These are phyloP conservation scores for Acidomyces sp. DNA, from an alignment of 495 filamentous ascomycete species.

Conservation along the genomic window DNA sequence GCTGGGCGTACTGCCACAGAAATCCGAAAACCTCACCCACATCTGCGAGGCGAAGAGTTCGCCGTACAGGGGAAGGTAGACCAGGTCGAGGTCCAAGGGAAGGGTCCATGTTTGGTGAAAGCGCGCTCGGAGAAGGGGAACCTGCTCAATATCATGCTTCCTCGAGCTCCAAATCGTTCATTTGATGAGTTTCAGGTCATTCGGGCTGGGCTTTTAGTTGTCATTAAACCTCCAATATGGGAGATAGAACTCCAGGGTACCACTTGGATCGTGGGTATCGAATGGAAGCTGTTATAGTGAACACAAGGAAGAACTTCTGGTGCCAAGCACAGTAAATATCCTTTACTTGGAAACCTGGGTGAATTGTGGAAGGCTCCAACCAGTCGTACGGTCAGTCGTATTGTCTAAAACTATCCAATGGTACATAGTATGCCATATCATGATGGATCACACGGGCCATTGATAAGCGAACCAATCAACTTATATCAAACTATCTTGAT, in stretches of 20 bases:
- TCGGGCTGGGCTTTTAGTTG: conserved; percentile 18
- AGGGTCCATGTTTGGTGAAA: neutral
- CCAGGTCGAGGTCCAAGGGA: conserved; percentile 2
- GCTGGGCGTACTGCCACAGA: conserved; percentile 19
- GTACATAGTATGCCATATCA: too few species aligned
- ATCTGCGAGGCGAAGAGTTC: conserved; percentile 12
- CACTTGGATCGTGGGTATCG: conserved; percentile 25
- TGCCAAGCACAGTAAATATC: too few species aligned
- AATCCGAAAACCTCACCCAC: conserved; percentile 10
- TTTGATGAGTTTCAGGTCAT: conserved; percentile 4
- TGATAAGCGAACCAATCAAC: too few species aligned
- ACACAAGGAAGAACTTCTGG: too few species aligned
- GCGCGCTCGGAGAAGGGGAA: neutral
- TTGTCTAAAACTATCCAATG: too few species aligned
- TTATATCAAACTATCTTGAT: too few species aligned
- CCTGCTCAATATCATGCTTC: conserved; percentile 11
- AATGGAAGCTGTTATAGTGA: conserved; percentile 23
- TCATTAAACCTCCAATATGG: conserved; percentile 25
- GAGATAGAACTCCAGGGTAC: conserved; percentile 19
- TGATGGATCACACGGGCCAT: too few species aligned
- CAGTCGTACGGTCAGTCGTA: too few species aligned
- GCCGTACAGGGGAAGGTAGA: conserved; percentile 11
- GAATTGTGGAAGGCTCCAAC: too few species aligned
- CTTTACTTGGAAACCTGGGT: too few species aligned
- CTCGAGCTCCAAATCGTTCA: neutral